Conservation (phyloP, 257 asterid species). For the Haberlea rhodopensis region DNA sequence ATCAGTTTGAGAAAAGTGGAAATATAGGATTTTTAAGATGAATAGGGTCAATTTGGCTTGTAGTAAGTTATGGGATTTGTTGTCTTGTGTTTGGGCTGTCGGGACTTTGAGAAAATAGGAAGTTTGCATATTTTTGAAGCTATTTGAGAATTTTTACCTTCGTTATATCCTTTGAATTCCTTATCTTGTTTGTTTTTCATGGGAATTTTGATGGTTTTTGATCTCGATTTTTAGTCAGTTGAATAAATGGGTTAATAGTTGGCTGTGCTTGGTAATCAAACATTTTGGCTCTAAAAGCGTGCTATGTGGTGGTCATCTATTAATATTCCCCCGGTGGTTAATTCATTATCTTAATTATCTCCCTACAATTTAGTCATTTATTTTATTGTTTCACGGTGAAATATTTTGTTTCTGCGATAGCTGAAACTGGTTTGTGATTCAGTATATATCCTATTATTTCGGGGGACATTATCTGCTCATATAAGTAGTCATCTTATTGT, state of each 20-base stretch:
- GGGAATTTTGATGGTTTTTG: background rate
- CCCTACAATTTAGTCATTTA: background rate
- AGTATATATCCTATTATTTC: no score
- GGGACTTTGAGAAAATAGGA: background rate
- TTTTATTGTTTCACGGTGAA: no score
- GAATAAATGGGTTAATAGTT: background rate
- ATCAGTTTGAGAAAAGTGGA: background rate
- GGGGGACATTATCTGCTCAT: no score
- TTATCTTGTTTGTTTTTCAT: background rate
- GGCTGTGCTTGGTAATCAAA: background rate
- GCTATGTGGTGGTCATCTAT: background rate
- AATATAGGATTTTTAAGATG: background rate
- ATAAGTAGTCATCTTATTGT: background rate
- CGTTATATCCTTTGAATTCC: background rate
- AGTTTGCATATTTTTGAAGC: background rate
- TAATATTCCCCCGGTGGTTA: background rate
- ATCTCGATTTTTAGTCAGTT: background rate
- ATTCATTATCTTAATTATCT: no score
- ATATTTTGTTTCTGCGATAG: no score
- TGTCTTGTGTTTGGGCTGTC: slow-evolving; percentile 1
- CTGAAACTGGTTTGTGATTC: no score
- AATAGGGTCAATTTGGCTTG: slow-evolving; percentile 11
- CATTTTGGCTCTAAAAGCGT: background rate
- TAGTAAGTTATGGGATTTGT: slow-evolving; percentile 14
- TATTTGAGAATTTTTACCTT: background rate